Base-by-base conservation (phyloP, 1,284 basidiomycete species). In the Boletus subluridellus region DNA sequence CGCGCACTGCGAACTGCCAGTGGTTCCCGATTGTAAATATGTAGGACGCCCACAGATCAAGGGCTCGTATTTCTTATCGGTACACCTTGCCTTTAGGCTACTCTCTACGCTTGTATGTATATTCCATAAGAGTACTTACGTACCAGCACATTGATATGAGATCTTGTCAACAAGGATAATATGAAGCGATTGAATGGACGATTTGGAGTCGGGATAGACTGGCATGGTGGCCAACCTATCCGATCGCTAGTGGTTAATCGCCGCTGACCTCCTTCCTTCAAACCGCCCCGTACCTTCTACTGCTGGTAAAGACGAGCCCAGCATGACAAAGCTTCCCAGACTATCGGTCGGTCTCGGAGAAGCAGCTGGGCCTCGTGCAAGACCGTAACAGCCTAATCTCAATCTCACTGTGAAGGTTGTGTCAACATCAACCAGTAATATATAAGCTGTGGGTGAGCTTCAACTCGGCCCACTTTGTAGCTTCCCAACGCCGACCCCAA, bases 261-360 rank as follows among this genome's bases (percentile, higher is more conserved):
- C 26, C 24, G 26, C 17, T 26, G 14, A 30, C 30, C 30, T 14
- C 21, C 5, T 37, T 37, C 34, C 28, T 32, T 38, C 15, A 24
- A 52, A 21, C 44, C 44, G 30, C 24, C 30, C 28, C 41, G 12
- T 7, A 26, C 8, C 12, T 12, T 9, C 39, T 44, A 57, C n/a
- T 17, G 1, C 28, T 26, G 28, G 32, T 28, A 28, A 28, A 10
- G 12, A 34, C 12, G 45, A 32, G 37, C 60, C 44, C 47, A 35
- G 37, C 58, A 50, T 47, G 46, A 37, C 42, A 54, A 41, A 26
- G 41, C 52, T 64, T 62, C 62, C 46, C 64, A 61, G 45, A 38
- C 10, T 41, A 10, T 52, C 60, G 60, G 52, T 46, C 52, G 39
- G 46, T 38, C 52, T 66, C 57, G 64, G 59, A 47, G 15, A 11